Percentiles rank a stretch among this genome's conserved stretches.
Conservation (phyloP, 2,329 filamentous ascomycete genomes). For the Colletotrichum kahawae region DNA sequence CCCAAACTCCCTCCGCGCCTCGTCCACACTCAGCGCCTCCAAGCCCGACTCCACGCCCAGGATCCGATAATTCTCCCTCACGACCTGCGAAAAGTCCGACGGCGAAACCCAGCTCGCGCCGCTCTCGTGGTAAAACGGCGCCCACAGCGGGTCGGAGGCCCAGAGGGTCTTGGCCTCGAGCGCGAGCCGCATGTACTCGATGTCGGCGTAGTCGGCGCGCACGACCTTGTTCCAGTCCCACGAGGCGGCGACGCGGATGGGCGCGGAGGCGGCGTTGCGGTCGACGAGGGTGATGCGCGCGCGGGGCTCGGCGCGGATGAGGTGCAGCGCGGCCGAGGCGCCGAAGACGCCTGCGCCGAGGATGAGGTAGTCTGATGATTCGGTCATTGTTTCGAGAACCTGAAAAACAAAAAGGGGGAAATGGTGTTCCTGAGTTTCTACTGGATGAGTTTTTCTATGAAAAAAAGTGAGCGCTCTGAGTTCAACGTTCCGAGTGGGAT, state of each 20-base stretch:
- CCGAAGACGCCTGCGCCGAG: constrained; percentile 57
- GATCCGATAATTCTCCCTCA: constrained; percentile 35
- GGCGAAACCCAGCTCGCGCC: constrained; percentile 45
- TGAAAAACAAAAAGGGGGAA: too few species aligned
- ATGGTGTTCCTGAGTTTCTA: too few species aligned
- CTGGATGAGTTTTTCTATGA: too few species aligned
- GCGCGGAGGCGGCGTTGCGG: constrained; percentile 26
- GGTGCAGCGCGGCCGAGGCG: constrained; percentile 53
- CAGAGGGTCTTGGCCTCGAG: constrained; percentile 34
- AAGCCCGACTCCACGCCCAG: constrained; percentile 34
- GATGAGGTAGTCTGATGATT: constrained; percentile 37
- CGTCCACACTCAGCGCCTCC: constrained; percentile 47
- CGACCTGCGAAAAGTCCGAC: constrained; percentile 32
- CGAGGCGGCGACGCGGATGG: constrained; percentile 29
- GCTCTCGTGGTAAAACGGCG: constrained; percentile 32
- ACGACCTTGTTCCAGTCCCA: constrained; percentile 44
- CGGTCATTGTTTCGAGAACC: neutral
- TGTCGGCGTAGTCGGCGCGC: constrained; percentile 38
- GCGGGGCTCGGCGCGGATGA: constrained; percentile 31
- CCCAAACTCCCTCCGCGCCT: constrained; percentile 52
- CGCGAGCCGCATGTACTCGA: constrained; percentile 32
- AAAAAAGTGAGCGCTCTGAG: too few species aligned
- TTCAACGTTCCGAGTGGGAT: accelerated
- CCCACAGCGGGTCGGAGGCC: constrained; percentile 31
- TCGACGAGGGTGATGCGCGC: constrained; percentile 29